phyloP scores from a whole-genome alignment of 2,329 filamentous ascomycete genomes.

The Spiromastix sp. region DNA sequence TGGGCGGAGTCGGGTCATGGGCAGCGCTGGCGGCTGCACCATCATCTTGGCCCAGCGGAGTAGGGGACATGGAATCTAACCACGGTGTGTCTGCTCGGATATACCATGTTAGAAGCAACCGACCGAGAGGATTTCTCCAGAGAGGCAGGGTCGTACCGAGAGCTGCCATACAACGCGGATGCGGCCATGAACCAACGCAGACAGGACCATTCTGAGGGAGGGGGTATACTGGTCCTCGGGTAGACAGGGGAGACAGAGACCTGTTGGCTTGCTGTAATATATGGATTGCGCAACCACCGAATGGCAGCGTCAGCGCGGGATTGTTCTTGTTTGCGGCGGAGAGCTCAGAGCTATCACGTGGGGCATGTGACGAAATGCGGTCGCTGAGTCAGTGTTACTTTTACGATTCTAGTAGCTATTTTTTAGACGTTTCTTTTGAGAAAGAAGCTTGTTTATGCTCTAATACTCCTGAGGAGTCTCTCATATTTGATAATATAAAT shows the following conservation, averaged over 20 bases:
- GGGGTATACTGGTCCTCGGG: constrained; percentile 7
- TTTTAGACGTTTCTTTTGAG: too few species aligned
- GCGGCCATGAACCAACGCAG: constrained; percentile 20
- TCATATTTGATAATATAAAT: too few species aligned
- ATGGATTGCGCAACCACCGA: too few species aligned
- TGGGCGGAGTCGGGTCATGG: constrained; percentile 50
- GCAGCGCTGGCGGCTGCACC: constrained; percentile 23
- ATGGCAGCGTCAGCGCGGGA: too few species aligned
- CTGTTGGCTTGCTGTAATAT: not conserved
- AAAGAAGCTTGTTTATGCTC: too few species aligned
- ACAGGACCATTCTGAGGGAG: constrained; percentile 22
- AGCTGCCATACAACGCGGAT: constrained; percentile 38
- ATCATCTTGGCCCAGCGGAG: constrained; percentile 28
- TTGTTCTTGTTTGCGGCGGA: too few species aligned
- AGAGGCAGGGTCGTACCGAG: constrained; percentile 28
- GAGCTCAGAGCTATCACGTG: too few species aligned
- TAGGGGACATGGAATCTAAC: constrained; percentile 43
- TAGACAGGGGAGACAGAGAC: constrained; percentile 4
- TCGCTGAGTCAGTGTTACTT: too few species aligned
- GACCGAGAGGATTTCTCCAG: constrained; percentile 1
- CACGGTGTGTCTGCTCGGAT: constrained; percentile 39
- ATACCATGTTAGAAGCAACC: not conserved
- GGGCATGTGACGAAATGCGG: too few species aligned
- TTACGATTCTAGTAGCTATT: too few species aligned
- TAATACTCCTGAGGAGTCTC: too few species aligned